Conservation (phyloP, 2,329 filamentous ascomycete species). For the Aureobasidium sp. region DNA sequence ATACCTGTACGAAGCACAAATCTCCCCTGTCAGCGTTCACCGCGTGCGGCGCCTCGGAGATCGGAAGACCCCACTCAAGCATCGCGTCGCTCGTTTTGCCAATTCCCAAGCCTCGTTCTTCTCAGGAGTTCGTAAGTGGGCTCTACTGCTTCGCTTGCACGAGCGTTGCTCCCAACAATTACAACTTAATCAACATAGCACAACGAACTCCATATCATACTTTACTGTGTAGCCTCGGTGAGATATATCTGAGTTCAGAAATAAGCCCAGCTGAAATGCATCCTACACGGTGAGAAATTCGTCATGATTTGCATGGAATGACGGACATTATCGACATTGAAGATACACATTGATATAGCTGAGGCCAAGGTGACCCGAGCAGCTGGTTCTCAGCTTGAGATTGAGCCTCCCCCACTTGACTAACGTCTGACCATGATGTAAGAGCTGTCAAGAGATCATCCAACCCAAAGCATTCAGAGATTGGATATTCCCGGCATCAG, state of each 20-base stretch:
- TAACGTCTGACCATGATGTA: constrained; percentile 4
- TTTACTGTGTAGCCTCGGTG: not conserved
- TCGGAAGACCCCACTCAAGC: not conserved
- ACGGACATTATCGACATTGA: not conserved
- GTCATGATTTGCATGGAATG: constrained; percentile 4
- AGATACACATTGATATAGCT: constrained; percentile 7
- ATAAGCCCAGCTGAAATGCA: not conserved
- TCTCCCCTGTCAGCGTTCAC: not conserved
- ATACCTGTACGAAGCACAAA: not conserved
- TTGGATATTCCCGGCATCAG: constrained; percentile 26
- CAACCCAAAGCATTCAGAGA: not conserved
- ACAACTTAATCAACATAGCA: not conserved
- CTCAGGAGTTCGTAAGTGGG: not conserved
- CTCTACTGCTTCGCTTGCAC: not conserved
- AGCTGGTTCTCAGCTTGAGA: not conserved
- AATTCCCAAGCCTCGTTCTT: not conserved
- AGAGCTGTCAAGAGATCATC: not conserved
- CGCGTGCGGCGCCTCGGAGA: not conserved
- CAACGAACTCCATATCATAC: not conserved
- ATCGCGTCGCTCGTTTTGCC: not conserved
- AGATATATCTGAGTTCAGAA: not conserved
- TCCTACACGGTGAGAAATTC: not conserved
- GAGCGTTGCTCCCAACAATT: constrained; percentile 1
- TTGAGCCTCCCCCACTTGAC: not conserved
- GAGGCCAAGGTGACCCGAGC: not conserved